A percentile compares a stretch with the other conserved stretches of the same genome.
Conservation (phyloP, 1,284 basidiomycete genomes). For the Pisolithus thermaeus region DNA sequence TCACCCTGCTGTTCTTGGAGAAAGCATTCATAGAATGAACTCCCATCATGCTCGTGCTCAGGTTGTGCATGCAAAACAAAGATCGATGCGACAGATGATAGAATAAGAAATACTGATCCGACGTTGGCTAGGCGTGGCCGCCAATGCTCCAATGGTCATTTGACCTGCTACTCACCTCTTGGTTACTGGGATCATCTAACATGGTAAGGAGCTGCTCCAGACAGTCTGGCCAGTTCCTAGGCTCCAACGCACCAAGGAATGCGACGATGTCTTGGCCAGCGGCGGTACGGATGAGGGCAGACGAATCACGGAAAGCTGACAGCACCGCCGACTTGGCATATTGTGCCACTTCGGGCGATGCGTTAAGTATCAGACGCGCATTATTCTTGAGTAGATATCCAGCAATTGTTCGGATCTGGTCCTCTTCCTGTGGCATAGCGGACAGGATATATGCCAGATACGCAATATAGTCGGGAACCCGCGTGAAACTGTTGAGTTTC, state of each 20-base stretch:
- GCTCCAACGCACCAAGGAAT: conserved; percentile 80
- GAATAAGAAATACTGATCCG: background rate
- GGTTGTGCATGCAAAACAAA: background rate
- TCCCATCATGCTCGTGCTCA: background rate
- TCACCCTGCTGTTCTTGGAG: background rate
- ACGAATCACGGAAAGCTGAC: conserved; percentile 72
- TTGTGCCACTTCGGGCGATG: conserved; percentile 60
- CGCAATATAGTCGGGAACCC: conserved; percentile 89
- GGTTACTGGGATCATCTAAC: conserved; percentile 71
- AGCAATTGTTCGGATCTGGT: conserved; percentile 90
- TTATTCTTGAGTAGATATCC: conserved; percentile 98
- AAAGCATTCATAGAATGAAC: background rate
- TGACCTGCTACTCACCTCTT: conserved; percentile 63
- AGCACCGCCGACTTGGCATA: conserved; percentile 85
- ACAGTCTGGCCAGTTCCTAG: conserved; percentile 90
- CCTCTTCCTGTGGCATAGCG: conserved; percentile 75
- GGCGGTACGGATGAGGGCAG: conserved; percentile 85
- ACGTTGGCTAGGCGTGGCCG: background rate
- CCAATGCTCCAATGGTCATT: background rate
- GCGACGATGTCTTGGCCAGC: conserved; percentile 88
- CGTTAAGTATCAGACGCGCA: conserved; percentile 63
- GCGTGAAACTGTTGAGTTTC: conserved; percentile 88
- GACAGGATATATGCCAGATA: conserved; percentile 95
- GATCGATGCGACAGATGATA: background rate
- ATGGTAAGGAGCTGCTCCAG: conserved; percentile 76